Evolutionary conservation across 2,329 filamentous ascomycete species (phyloP), one percentile per base, ranked within the genome.

Genomic region (Pseudopithomyces maydicus): DNA sequence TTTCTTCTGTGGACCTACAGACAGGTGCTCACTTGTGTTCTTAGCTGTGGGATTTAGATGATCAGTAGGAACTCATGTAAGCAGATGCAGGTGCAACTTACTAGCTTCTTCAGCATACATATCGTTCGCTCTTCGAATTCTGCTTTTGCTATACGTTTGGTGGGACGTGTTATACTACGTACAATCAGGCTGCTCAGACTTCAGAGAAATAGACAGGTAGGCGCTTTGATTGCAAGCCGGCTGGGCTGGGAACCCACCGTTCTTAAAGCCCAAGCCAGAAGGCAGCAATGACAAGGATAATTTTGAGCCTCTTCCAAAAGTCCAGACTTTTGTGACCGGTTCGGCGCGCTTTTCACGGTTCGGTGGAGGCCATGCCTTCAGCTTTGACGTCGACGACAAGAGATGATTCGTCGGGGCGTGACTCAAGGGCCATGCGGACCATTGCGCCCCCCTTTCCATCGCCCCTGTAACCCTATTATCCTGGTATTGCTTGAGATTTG

Each of bases 341-440:
- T 39, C 33, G 8, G 46, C 33, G 46, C 46, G 26, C 32, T n/a
- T 20, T 11, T 38, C 17, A 22, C 46, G 17, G 46, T 20, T 23
- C 10, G 5, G 46, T 48, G 46, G 46, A 48, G 46, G 46, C 46
- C 26, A 22, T 38, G 46, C 46, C 33, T 29, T 48, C 46, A 39
- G 46, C 33, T 22, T 12, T 22, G 32, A 14, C 33, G 17, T 38
- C 17, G n/a, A 38, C 17, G 7, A 23, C 11, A 33, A 20, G 19
- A 6, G 29, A 14, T 17, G 8, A 39, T 48, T 48, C 32, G 33
- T 19, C 38, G 23, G 17, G 32, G 46, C 20, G 46, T 12, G 32
- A 39, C 32, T 10, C 12, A 23, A 14, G 15, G 19, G 26, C 46
- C 46, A 48, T 19, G 46, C 46, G 33, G 33, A 38, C 20, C 14